phyloP scores from a whole-genome alignment of 495 filamentous ascomycete genomes.

The Penicillium paxilli region DNA sequence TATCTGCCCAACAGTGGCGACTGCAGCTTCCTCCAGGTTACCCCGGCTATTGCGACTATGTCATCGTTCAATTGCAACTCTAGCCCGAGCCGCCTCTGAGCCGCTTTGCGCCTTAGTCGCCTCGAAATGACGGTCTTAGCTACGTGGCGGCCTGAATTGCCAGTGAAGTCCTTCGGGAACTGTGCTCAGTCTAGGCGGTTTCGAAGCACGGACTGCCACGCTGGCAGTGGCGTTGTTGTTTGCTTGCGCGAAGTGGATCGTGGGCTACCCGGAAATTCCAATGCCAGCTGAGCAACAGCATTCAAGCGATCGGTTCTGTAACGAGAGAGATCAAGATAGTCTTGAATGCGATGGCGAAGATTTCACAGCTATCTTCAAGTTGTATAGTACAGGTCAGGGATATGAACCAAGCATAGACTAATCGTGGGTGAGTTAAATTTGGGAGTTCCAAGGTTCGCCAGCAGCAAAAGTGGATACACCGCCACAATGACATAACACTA shows the following conservation, averaged over 20 bases:
- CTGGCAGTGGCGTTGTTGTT: constrained; percentile 23
- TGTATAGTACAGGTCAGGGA: neutral
- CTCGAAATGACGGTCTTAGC: neutral
- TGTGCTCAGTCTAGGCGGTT: neutral
- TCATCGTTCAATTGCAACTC: too few species aligned
- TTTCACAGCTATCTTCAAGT: too few species aligned
- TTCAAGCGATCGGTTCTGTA: too few species aligned
- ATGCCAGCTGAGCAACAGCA: neutral
- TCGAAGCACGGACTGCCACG: constrained; percentile 26
- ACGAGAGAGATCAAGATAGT: too few species aligned
- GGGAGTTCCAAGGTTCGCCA: neutral
- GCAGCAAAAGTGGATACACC: neutral
- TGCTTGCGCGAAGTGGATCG: neutral
- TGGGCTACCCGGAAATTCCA: neutral
- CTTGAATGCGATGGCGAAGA: too few species aligned
- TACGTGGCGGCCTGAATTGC: neutral
- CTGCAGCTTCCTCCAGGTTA: too few species aligned
- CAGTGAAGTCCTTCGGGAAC: constrained; percentile 1
- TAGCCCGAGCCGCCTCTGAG: neutral
- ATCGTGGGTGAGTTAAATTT: too few species aligned
- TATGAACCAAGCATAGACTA: too few species aligned
- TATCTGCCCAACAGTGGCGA: too few species aligned
- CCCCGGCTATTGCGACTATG: too few species aligned
- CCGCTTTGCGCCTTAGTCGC: neutral
- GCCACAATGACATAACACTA: neutral